phyloP scores from a whole-genome alignment of 805 yeast species.

The Myxozyma neotropica region DNA sequence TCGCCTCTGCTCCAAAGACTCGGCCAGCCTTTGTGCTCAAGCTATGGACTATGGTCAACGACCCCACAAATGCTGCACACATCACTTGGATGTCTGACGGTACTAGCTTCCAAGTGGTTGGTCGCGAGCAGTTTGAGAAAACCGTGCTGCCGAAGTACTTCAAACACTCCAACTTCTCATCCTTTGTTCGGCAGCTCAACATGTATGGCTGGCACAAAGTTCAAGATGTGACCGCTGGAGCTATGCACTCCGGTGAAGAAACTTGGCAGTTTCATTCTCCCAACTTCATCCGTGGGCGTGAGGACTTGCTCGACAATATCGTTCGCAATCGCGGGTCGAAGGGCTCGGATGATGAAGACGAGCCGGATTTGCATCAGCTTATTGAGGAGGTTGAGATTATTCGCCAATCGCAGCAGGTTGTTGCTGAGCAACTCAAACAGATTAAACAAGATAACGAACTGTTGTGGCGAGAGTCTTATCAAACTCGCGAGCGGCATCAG shows the following conservation, averaged over 20 bases:
- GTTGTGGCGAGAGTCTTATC: slow-evolving; percentile 85
- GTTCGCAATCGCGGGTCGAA: slow-evolving; percentile 66
- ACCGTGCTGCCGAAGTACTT: slow-evolving; percentile 85
- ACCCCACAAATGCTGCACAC: slow-evolving; percentile 63
- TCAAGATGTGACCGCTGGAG: slow-evolving; percentile 80
- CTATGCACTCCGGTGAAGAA: slow-evolving; percentile 61
- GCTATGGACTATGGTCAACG: slow-evolving; percentile 95
- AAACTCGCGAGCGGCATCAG: slow-evolving; percentile 81
- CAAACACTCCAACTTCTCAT: slow-evolving; percentile 93
- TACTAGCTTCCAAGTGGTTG: slow-evolving; percentile 76
- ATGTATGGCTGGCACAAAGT: slow-evolving; percentile 99
- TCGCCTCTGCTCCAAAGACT: slow-evolving; percentile 38
- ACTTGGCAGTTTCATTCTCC: slow-evolving; percentile 88
- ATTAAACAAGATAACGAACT: slow-evolving; percentile 85
- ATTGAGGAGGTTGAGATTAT: slow-evolving; percentile 73
- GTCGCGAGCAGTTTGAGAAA: slow-evolving; percentile 82
- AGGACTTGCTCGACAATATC: slow-evolving; percentile 82
- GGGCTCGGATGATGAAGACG: slow-evolving; percentile 48
- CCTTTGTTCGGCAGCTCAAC: slow-evolving; percentile 92
- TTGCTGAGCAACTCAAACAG: slow-evolving; percentile 81
- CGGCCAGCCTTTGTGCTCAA: slow-evolving; percentile 91
- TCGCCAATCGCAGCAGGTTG: slow-evolving; percentile 74
- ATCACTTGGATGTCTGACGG: slow-evolving; percentile 90
- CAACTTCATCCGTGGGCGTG: slow-evolving; percentile 71
- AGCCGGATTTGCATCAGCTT: slow-evolving; percentile 53